These are phyloP conservation scores for Blastobotrys proliferans DNA, from an alignment of 1,139 yeast genomes.

Conservation along the genomic window DNA sequence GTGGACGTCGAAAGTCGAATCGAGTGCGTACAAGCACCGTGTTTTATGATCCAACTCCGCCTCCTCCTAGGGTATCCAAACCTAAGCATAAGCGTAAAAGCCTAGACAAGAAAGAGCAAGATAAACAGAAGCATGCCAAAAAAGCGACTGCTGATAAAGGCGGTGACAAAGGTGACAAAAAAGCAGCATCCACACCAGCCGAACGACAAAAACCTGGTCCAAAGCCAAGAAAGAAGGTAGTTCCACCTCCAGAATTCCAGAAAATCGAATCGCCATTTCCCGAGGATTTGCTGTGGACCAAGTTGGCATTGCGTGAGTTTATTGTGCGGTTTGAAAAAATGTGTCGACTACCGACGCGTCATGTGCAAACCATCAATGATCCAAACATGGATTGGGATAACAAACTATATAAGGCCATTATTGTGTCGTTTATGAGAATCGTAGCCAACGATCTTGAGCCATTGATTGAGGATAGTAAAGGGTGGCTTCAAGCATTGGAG, in stretches of 20 bases:
- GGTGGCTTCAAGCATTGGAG: slow-evolving; percentile 30
- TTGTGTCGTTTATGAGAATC: slow-evolving; percentile 31
- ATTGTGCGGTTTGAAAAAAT: slow-evolving; percentile 30
- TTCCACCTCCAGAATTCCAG: slow-evolving; percentile 26
- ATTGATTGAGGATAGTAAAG: slow-evolving; percentile 22
- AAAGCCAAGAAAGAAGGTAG: slow-evolving; percentile 10
- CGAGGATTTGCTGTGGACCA: slow-evolving; percentile 26
- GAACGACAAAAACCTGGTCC: not conserved
- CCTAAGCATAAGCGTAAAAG: slow-evolving; percentile 12
- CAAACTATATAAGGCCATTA: slow-evolving; percentile 34
- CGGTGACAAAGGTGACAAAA: not conserved
- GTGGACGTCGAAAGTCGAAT: slow-evolving; percentile 17
- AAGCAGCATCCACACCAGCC: not conserved
- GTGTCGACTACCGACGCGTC: slow-evolving; percentile 34
- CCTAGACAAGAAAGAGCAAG: slow-evolving; percentile 9
- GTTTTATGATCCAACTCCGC: slow-evolving; percentile 23
- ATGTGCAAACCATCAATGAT: slow-evolving; percentile 34
- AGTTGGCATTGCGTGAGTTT: slow-evolving; percentile 29
- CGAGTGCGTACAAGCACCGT: slow-evolving; percentile 23
- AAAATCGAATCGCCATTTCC: slow-evolving; percentile 25
- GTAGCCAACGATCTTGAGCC: slow-evolving; percentile 33
- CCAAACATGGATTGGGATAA: slow-evolving; percentile 36
- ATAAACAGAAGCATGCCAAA: not conserved
- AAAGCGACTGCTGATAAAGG: not conserved
- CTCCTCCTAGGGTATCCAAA: slow-evolving; percentile 9